Evolutionary conservation across 2,329 filamentous ascomycete genomes (phyloP).

Genomic region (Aspergillus sp.): DNA sequence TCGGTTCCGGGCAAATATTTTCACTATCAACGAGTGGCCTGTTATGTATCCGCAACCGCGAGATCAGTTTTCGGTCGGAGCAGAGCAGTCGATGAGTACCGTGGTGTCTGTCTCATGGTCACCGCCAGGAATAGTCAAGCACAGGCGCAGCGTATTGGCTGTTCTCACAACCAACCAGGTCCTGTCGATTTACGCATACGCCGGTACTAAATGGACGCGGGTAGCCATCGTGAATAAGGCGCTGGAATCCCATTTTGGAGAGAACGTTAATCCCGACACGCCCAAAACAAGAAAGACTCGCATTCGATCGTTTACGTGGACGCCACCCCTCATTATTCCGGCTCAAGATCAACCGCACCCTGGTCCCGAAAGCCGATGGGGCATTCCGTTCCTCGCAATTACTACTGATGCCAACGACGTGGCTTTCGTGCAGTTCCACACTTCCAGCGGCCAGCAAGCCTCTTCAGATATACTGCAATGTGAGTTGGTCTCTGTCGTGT

Average conservation of each 20-base stretch:
- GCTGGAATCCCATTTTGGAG: slow-evolving; percentile 47
- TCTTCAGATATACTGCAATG: slow-evolving; percentile 24
- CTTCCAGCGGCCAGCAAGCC: slow-evolving; percentile 8
- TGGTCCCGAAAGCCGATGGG: slow-evolving; percentile 38
- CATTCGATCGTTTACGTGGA: slow-evolving; percentile 51
- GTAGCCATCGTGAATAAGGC: slow-evolving; percentile 58
- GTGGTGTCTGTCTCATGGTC: slow-evolving; percentile 62
- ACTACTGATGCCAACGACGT: slow-evolving; percentile 47
- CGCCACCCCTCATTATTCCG: slow-evolving; percentile 34
- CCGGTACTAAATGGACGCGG: slow-evolving; percentile 58
- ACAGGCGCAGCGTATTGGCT: slow-evolving; percentile 58
- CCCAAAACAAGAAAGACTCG: slow-evolving; percentile 35
- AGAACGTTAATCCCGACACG: slow-evolving; percentile 25
- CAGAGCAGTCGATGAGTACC: slow-evolving; percentile 60
- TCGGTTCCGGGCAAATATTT: slow-evolving; percentile 56
- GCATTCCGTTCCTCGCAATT: slow-evolving; percentile 39
- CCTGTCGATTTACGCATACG: slow-evolving; percentile 60
- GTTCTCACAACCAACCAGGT: slow-evolving; percentile 61
- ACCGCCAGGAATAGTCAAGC: slow-evolving; percentile 58
- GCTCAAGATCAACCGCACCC: slow-evolving; percentile 7
- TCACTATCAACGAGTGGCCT: slow-evolving; percentile 56
- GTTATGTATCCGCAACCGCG: slow-evolving; percentile 52
- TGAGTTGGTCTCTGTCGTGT: slow-evolving; percentile 32
- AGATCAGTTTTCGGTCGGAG: slow-evolving; percentile 59
- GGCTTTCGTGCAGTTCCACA: slow-evolving; percentile 34